phyloP scores from a whole-genome alignment of 2,329 filamentous ascomycete genomes.

The Elsinoe necatrix region DNA sequence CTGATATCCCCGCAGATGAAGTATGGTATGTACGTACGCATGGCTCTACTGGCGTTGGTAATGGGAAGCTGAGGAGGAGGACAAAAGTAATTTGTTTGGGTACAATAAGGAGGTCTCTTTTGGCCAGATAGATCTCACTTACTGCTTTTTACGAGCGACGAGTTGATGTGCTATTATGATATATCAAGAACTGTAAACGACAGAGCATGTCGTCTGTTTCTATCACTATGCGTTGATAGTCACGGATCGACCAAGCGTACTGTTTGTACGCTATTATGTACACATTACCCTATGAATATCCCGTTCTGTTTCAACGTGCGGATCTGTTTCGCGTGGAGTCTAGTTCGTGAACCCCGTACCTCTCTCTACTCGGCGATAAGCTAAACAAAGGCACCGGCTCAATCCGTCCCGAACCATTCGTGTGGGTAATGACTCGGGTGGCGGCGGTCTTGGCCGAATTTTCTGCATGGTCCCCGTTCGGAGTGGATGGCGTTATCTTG shows the following conservation, averaged over 20 bases:
- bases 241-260: not conserved
- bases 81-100: slow-evolving; percentile 22
- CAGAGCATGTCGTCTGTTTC: not conserved
- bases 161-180: slow-evolving; percentile 13
- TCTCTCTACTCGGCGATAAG: not conserved
- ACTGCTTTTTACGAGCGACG: slow-evolving; percentile 9
- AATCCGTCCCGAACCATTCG: not conserved
- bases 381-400: not conserved
- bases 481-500: slow-evolving; percentile 9
- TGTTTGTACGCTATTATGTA: slow-evolving; percentile 13
- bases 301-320: slow-evolving; percentile 3
- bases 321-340: slow-evolving; percentile 5
- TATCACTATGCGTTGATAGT: not conserved
- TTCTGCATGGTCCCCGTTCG: not conserved
- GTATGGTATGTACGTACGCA: slow-evolving; percentile 95
- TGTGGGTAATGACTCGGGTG: not conserved
- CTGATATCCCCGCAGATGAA: slow-evolving; percentile 64
- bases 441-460: not conserved
- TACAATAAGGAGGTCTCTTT: not conserved
- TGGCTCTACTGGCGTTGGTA: slow-evolving; percentile 91
- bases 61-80: slow-evolving; percentile 48
- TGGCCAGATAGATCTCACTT: slow-evolving; percentile 5
- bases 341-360: slow-evolving; percentile 1
- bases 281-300: slow-evolving; percentile 6
- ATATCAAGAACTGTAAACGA: slow-evolving; percentile 8